Evolutionary conservation across 140 eudicot genomes (phyloP), one percentile per base, ranked within the genome.

Genomic region (Stevia rebaudiana): DNA sequence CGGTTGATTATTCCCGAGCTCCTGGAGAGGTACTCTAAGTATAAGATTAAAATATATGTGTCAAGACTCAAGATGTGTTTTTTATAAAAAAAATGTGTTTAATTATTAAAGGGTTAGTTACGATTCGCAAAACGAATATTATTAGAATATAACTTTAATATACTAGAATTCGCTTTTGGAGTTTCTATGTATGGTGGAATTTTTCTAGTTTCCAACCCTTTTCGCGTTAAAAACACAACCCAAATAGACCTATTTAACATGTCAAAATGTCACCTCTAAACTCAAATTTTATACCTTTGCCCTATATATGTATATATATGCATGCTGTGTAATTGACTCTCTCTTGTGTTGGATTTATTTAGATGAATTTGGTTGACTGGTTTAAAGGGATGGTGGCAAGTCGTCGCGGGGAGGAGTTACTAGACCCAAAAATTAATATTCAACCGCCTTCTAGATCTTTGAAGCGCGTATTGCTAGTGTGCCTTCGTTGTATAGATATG

Each of bases 311-410:
- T n/a, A n/a, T 28, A 28, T 28, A 28, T 4, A 28, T 4, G 2
- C 33, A 28, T 28, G 2, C 2, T 28, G 33, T 28, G 33, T 36
- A n/a, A n/a, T 11, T 11, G 8, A 67, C 24, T 3, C 44, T 43
- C 8, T 18, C 76, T 46, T 52, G 17, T 28, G 33, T 73, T 76
- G 44, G 42, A 61, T 36, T 16, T 28, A 28, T 70, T 84, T 86
- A 91, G 98, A 91, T 87, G 96, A 91, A 87, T 73, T 80, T 91
- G 83, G 90, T 87, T 23, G 98, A 87, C 76, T 87, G 96, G 98
- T 87, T 91, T 73, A 91, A 76, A 74, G 96, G 90, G 56, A 87
- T 87, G 96, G 95, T 91, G 60, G 81, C 88, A 36, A 91, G 81
- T 77, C 86, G 96, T 16, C 95, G 83, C 36, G 86, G 91, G 15